These are phyloP conservation scores for Grosmannia huntii DNA, from an alignment of 2,329 filamentous ascomycete genomes.

Conservation along the genomic window DNA sequence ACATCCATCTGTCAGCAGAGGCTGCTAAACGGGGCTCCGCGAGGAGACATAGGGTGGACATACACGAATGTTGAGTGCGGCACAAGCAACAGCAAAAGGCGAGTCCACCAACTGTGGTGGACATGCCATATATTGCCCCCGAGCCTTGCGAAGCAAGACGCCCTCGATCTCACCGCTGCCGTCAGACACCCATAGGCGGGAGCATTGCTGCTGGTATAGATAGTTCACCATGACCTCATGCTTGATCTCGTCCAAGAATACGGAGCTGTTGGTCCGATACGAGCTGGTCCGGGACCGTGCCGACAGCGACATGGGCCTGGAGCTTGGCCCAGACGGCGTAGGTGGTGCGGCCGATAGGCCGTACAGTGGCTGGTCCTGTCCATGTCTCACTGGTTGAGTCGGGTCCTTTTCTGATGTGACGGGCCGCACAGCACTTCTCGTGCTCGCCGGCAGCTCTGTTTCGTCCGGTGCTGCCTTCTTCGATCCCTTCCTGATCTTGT, in stretches of 20 bases:
- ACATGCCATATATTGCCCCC: constrained; percentile 60
- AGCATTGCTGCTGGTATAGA: constrained; percentile 68
- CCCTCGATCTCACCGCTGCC: constrained; percentile 57
- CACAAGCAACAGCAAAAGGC: constrained; percentile 49
- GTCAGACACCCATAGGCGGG: constrained; percentile 60
- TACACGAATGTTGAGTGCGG: constrained; percentile 60
- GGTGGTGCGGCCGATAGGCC: neutral
- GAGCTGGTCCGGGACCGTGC: constrained; percentile 23
- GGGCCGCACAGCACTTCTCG: neutral
- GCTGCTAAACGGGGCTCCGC: neutral
- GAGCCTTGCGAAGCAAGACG: constrained; percentile 55
- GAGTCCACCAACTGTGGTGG: constrained; percentile 52
- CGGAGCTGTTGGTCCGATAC: constrained; percentile 33
- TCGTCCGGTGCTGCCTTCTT: neutral
- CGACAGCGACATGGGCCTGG: constrained; percentile 39
- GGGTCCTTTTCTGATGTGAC: constrained; percentile 23
- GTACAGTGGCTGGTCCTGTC: neutral
- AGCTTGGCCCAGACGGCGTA: constrained; percentile 24
- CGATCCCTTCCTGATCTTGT: constrained; percentile 2
- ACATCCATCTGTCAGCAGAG: neutral
- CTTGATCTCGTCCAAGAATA: constrained; percentile 58
- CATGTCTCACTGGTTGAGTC: neutral
- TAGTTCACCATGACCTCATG: constrained; percentile 78
- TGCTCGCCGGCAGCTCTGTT: neutral
- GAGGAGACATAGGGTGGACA: constrained; percentile 10